Percentiles rank a stretch among this genome's conserved stretches.
Conservation (phyloP, 1,139 yeast species). For the Lodderomyces metapsilosis region DNA sequence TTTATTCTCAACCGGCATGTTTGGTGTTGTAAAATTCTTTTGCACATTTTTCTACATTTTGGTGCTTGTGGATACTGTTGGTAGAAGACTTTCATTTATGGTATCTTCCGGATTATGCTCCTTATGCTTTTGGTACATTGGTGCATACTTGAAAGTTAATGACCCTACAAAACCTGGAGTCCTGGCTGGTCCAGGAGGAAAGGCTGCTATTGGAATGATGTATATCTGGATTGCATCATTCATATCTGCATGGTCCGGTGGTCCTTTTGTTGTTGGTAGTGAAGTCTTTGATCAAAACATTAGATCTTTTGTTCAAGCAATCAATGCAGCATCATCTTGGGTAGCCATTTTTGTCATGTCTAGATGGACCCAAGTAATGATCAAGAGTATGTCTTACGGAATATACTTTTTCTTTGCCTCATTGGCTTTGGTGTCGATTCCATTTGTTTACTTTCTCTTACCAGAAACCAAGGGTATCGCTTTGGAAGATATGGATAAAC, state of each 20-base stretch:
- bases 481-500: conserved; percentile 45
- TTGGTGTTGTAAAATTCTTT: conserved; percentile 41
- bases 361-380: conserved; percentile 37
- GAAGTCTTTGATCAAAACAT: conserved; percentile 44
- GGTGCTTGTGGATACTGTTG: conserved; percentile 38
- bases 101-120: conserved; percentile 36
- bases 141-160: conserved; percentile 36
- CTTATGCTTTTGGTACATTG: conserved; percentile 45
- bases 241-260: conserved; percentile 45
- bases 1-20: conserved; percentile 43
- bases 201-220: conserved; percentile 44
- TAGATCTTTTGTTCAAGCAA: conserved; percentile 43
- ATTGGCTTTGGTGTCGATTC: conserved; percentile 31
- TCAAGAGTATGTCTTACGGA: conserved; percentile 36
- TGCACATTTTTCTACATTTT: conserved; percentile 37
- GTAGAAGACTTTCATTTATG: conserved; percentile 41
- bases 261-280: conserved; percentile 44
- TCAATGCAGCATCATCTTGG: conserved; percentile 45
- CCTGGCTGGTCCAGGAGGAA: conserved; percentile 42
- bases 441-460: conserved; percentile 35
- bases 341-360: conserved; percentile 44
- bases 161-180: conserved; percentile 38
- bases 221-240: conserved; percentile 46
- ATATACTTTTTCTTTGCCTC: conserved; percentile 42
- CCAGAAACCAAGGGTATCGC: conserved; percentile 45